phyloP scores from a whole-genome alignment of 805 yeast species.

The Jamesozyma jinghongensis region DNA sequence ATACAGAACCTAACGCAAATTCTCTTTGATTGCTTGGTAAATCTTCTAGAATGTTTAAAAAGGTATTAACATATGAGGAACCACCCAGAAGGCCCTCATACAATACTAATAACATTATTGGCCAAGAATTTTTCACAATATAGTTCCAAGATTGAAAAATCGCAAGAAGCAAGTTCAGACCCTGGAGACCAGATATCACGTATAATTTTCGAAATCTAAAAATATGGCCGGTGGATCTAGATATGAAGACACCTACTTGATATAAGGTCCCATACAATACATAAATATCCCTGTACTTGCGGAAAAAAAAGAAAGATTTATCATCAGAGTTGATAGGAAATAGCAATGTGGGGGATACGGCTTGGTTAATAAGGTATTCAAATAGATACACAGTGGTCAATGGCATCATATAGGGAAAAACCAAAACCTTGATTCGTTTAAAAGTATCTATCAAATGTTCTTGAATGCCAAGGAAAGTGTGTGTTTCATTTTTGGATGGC shows the following conservation, averaged over 20 bases:
- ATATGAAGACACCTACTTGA: constrained; percentile 86
- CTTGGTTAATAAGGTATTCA: constrained; percentile 87
- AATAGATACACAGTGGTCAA: constrained; percentile 72
- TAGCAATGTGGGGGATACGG: constrained; percentile 77
- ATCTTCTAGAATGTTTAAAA: constrained; percentile 61
- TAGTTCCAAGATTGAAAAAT: constrained; percentile 56
- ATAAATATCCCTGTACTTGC: constrained; percentile 70
- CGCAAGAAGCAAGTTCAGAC: constrained; percentile 49
- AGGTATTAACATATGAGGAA: constrained; percentile 81
- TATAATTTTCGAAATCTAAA: constrained; percentile 52
- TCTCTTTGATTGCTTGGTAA: constrained; percentile 47
- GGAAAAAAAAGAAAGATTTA: constrained; percentile 45
- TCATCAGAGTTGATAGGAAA: constrained; percentile 53
- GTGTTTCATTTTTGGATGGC: neutral
- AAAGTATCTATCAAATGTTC: constrained; percentile 25
- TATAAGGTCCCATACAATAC: constrained; percentile 86
- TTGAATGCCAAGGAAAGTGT: neutral
- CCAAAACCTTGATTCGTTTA: constrained; percentile 34
- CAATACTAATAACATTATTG: constrained; percentile 53
- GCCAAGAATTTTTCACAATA: constrained; percentile 50
- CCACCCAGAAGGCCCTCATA: constrained; percentile 94
- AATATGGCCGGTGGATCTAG: constrained; percentile 72
- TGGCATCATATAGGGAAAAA: constrained; percentile 74
- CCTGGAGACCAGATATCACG: constrained; percentile 57
- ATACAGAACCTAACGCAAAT: constrained; percentile 75